phyloP scores from a whole-genome alignment of 306 rosid species.

The Styphnolobium japonicum region DNA sequence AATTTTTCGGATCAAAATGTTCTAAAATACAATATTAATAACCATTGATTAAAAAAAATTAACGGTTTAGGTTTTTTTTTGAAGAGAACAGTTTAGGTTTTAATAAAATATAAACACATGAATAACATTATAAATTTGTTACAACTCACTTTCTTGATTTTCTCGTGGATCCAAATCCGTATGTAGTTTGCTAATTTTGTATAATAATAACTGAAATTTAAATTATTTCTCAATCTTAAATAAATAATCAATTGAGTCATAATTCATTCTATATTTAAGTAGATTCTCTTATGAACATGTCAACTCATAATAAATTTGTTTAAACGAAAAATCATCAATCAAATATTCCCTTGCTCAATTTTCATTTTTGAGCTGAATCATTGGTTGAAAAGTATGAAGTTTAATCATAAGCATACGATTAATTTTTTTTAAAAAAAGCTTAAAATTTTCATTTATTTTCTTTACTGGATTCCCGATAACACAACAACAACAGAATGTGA shows the following conservation, averaged over 20 bases:
- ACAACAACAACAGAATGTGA: neutral
- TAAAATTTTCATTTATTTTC: neutral
- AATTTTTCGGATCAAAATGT: neutral
- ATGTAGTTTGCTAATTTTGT: neutral
- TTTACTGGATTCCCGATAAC: neutral
- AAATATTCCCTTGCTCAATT: neutral
- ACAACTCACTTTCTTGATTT: too few species aligned
- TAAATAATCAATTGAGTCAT: neutral
- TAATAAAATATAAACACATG: too few species aligned
- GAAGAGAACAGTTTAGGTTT: too few species aligned
- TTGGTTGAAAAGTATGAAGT: too few species aligned
- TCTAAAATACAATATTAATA: too few species aligned
- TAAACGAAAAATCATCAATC: neutral
- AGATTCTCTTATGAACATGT: neutral
- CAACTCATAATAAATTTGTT: neutral
- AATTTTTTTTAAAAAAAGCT: too few species aligned
- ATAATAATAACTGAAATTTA: neutral
- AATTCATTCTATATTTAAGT: neutral
- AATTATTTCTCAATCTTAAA: neutral
- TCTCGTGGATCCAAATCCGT: neutral
- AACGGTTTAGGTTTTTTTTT: too few species aligned
- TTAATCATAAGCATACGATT: too few species aligned
- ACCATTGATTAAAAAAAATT: too few species aligned
- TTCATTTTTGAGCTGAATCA: too few species aligned
- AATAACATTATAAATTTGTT: too few species aligned